A percentile compares a stretch with the other conserved stretches of the same genome.
These are phyloP conservation scores for Clitoria ternatea DNA, from an alignment of 306 rosid species.

Conservation along the genomic window DNA sequence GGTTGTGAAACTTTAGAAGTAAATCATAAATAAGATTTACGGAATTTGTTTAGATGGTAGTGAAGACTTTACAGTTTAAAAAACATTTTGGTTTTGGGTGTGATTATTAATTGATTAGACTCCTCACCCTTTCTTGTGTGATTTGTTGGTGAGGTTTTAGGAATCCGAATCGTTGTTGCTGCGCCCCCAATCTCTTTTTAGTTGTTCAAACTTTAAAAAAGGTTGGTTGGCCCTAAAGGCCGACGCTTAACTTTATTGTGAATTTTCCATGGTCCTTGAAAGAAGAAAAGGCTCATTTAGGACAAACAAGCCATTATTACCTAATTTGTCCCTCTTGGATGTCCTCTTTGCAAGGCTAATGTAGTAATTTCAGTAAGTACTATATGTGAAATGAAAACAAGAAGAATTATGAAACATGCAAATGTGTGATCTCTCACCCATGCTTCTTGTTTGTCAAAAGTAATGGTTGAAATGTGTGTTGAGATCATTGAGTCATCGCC, in stretches of 20 bases:
- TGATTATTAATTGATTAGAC: conserved; percentile 12
- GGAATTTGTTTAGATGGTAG: background rate
- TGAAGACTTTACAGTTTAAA: background rate
- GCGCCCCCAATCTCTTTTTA: background rate
- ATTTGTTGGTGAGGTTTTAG: conserved; percentile 6
- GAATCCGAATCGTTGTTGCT: conserved; percentile 21
- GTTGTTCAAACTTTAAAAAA: background rate
- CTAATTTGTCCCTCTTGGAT: background rate
- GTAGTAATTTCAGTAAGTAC: background rate
- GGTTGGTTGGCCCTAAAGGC: conserved; percentile 9
- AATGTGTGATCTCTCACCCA: background rate
- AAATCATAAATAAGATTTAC: too few species aligned
- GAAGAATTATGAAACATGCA: conserved; percentile 11
- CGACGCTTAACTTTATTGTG: conserved; percentile 29
- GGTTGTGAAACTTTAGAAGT: too few species aligned
- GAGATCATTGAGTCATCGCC: background rate
- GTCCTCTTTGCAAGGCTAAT: background rate
- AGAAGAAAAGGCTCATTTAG: background rate
- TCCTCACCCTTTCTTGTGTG: background rate
- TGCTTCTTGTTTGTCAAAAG: conserved; percentile 11
- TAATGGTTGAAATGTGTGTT: background rate
- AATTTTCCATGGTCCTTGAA: conserved; percentile 28
- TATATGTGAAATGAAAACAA: too few species aligned
- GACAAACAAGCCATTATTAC: background rate
- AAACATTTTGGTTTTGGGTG: background rate